phyloP scores from a whole-genome alignment of 768 basidiomycete species.

The Exsudoporus frostii region DNA sequence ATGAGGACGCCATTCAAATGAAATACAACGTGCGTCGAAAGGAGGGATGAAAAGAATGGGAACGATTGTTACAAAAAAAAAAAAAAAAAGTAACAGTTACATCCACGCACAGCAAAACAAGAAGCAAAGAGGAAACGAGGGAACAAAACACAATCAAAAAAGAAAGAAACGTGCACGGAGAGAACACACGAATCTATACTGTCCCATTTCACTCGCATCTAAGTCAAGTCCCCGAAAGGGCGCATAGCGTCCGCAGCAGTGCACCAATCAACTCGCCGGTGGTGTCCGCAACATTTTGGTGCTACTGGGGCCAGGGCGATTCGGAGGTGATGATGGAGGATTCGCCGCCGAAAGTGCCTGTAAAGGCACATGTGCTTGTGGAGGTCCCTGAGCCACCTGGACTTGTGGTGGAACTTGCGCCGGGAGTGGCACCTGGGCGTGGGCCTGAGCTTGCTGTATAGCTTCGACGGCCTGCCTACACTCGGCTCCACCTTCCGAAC shows the following conservation, averaged over 20 bases:
- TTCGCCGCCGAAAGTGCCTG: slow-evolving; percentile 22
- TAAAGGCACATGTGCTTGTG: slow-evolving; percentile 20
- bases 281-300: slow-evolving; percentile 16
- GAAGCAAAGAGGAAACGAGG: neutral
- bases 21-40: slow-evolving; percentile 13
- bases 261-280: slow-evolving; percentile 14
- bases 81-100: slow-evolving; percentile 3
- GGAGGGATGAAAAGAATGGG: neutral
- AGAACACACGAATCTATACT: slow-evolving; percentile 19
- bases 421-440: slow-evolving; percentile 20
- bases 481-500: slow-evolving; percentile 81
- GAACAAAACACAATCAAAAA: neutral
- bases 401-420: slow-evolving; percentile 20
- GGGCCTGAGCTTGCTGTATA: slow-evolving; percentile 33
- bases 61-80: slow-evolving; percentile 4
- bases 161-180: slow-evolving; percentile 5
- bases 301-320: slow-evolving; percentile 25
- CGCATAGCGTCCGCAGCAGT: neutral
- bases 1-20: slow-evolving; percentile 8
- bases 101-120: slow-evolving; percentile 2
- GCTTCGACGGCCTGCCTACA: slow-evolving; percentile 51
- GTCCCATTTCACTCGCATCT: slow-evolving; percentile 23
- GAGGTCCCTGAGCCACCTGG: slow-evolving; percentile 18
- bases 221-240: slow-evolving; percentile 14
- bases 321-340: slow-evolving; percentile 18